Base-by-base conservation (phyloP, 2,329 filamentous ascomycete genomes). In the Phyllosticta citrichinensis region DNA sequence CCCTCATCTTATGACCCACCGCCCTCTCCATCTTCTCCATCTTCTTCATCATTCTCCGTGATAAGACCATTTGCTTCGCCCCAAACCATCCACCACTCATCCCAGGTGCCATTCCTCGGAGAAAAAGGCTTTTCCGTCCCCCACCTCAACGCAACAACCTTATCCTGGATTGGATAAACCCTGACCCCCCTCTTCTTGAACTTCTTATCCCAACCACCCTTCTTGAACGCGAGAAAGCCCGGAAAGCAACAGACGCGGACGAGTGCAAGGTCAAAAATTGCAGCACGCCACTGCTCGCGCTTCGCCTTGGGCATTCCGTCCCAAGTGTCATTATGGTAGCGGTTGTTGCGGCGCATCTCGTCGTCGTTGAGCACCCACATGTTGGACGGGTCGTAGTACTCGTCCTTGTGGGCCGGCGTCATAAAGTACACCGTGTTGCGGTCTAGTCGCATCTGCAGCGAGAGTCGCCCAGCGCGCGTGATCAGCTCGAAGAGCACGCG, bases 401-500 rank as follows among this genome's bases (percentile, higher is more conserved):
- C 33, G 24, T 55, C 55, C 25, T 62, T 62, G 35, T 20, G 52
- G 10, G 57, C 52, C n/a, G 52, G 10, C 2, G 14, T 4, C n/a
- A 30, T 14, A 52, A 27, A 24, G 47, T 56, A 62, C 9, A 62
- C 50, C 2, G 54, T 57, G 33, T 5, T 2, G 2, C 14, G n/a
- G 53, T 62, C 61, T n/a, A 58, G 57, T 0, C 57, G 53, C 61
- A 56, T 62, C 17, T 53, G 57, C 27, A 62, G 30, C 2, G 52
- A 5, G 0, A 62, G 56, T n/a, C 47, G 10, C 14, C 53, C 61
- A 5, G 61, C 57, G 20, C 30, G 30, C 14, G 10, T 14, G 1
- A 60, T 25, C 25, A 62, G 24, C n/a, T n/a, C 11, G 57, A 11
- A 53, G 5, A 62, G 57, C 2, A 6, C 25, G 25, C n/a, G 33